A percentile compares a stretch with the other conserved stretches of the same genome.
phyloP scores from a whole-genome alignment of 441 rosid species.

The Erysimum cheiri region DNA sequence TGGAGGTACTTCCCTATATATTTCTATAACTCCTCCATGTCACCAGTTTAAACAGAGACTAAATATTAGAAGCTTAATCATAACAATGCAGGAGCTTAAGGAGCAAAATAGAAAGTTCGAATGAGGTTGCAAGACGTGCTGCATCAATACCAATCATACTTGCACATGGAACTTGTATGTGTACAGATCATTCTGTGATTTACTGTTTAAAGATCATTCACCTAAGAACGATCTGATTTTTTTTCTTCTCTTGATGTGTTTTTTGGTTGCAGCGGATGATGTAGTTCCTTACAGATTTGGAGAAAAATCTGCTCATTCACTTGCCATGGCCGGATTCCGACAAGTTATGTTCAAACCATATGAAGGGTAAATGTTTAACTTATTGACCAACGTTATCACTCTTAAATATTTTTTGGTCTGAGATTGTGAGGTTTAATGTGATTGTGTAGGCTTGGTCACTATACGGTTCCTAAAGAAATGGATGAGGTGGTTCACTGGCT shows the following conservation, averaged over 20 bases:
- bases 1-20: conserved; percentile 52
- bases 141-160: conserved; percentile 68
- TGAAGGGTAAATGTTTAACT: conserved; percentile 61
- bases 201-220: conserved; percentile 33
- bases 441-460: conserved; percentile 82
- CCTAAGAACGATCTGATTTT: conserved; percentile 1
- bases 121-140: conserved; percentile 66
- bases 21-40: conserved; percentile 13
- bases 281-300: conserved; percentile 73
- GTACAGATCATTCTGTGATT: neutral
- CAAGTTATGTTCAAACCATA: conserved; percentile 61
- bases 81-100: conserved; percentile 53
- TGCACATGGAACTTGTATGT: conserved; percentile 61
- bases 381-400: neutral
- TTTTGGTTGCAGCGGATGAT: conserved; percentile 70
- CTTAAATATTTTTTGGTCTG: conserved; percentile 14
- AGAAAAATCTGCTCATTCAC: conserved; percentile 70
- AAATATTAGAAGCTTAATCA: neutral
- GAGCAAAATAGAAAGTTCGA: conserved; percentile 64
- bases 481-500: conserved; percentile 86
- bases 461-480: conserved; percentile 88
- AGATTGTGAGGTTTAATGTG: conserved; percentile 20
- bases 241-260: too few species aligned
- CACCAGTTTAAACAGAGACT: conserved; percentile 30
- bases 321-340: conserved; percentile 70